Conservation (phyloP, 2,329 filamentous ascomycete genomes). For the Teratosphaeria destructans region DNA sequence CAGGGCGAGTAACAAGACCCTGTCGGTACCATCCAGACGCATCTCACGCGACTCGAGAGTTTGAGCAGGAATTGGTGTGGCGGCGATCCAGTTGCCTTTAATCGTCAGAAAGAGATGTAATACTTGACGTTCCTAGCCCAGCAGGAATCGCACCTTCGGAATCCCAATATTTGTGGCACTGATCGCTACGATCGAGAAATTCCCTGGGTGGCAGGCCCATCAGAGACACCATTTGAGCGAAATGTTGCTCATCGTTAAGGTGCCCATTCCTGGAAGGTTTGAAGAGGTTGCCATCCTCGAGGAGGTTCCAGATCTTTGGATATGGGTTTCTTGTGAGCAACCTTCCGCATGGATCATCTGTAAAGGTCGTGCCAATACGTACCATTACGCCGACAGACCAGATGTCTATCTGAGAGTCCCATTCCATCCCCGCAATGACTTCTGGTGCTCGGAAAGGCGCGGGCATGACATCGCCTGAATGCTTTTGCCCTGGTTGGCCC, state of each 20-base stretch:
- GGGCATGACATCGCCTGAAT: constrained; percentile 8
- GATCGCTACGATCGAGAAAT: constrained; percentile 25
- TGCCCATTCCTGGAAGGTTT: neutral
- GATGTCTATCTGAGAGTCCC: constrained; percentile 10
- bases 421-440: constrained; percentile 8
- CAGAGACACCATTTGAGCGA: neutral
- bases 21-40: constrained; percentile 22
- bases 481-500: constrained; percentile 4
- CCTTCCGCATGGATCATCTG: neutral
- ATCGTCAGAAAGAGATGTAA: neutral
- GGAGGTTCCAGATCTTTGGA: neutral
- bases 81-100: constrained; percentile 21
- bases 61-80: constrained; percentile 22
- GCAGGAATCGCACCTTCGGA: constrained; percentile 13
- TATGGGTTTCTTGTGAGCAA: neutral
- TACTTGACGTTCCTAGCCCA: constrained; percentile 5
- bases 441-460: constrained; percentile 10
- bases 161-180: constrained; percentile 19
- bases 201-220: constrained; percentile 28
- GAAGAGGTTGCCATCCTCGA: neutral
- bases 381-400: constrained; percentile 11
- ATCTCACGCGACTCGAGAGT: constrained; percentile 19
- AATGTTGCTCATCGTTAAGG: neutral
- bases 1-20: constrained; percentile 21
- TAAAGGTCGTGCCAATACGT: constrained; percentile 7